phyloP scores from a whole-genome alignment of 2,329 filamentous ascomycete species.

The Aureobasidium sp. region DNA sequence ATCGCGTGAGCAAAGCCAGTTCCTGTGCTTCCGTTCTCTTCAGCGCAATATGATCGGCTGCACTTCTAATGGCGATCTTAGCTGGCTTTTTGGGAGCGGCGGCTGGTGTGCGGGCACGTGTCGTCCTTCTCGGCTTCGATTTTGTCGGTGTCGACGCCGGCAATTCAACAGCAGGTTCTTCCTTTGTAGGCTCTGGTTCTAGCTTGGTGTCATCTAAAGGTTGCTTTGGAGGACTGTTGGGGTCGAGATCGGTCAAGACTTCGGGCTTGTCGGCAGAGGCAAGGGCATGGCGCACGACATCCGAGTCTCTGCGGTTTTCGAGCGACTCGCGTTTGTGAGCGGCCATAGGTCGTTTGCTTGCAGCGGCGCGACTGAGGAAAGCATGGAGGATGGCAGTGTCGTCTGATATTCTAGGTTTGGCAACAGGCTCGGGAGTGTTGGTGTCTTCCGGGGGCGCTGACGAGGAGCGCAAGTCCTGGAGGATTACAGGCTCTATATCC shows the following conservation, averaged over 20 bases:
- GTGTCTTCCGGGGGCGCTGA: slow-evolving; percentile 32
- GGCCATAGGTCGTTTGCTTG: slow-evolving; percentile 35
- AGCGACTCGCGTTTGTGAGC: slow-evolving; percentile 36
- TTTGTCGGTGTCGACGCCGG: neutral
- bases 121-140: neutral
- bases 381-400: slow-evolving; percentile 45
- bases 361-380: slow-evolving; percentile 44
- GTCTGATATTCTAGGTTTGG: slow-evolving; percentile 34
- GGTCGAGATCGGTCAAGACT: slow-evolving; percentile 41
- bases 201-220: neutral
- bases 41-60: slow-evolving; percentile 37
- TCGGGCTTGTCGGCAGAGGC: slow-evolving; percentile 36
- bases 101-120: slow-evolving; percentile 5
- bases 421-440: slow-evolving; percentile 19
- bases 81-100: slow-evolving; percentile 22
- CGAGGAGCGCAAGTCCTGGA: slow-evolving; percentile 6
- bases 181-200: neutral
- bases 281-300: slow-evolving; percentile 40
- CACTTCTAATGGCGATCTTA: slow-evolving; percentile 39
- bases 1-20: slow-evolving; percentile 37
- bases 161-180: neutral
- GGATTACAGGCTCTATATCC: neutral
- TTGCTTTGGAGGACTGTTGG: slow-evolving; percentile 34
- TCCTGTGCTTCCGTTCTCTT: slow-evolving; percentile 45
- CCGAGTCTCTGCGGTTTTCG: slow-evolving; percentile 42